These are phyloP conservation scores for Penicillium antarcticum DNA, from an alignment of 495 filamentous ascomycete genomes.

Conservation along the genomic window DNA sequence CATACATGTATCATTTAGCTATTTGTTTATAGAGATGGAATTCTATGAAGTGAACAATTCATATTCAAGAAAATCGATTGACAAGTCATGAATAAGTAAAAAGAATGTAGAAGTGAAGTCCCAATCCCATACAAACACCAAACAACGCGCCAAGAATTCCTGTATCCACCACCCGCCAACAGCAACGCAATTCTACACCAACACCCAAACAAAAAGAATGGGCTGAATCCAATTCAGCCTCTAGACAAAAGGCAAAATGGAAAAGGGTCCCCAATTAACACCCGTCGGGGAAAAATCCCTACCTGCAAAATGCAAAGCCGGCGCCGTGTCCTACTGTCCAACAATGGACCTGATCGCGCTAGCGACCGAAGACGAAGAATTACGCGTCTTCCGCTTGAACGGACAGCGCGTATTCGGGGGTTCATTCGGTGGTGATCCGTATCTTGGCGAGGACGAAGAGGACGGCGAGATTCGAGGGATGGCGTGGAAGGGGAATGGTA, in stretches of 20 bases:
- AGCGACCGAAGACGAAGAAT: constrained; percentile 60
- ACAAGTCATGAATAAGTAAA: not conserved
- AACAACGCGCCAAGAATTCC: constrained; percentile 33
- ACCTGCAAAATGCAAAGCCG: constrained; percentile 51
- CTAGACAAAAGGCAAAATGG: constrained; percentile 16
- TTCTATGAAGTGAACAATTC: not conserved
- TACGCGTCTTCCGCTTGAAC: constrained; percentile 65
- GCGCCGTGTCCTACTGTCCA: constrained; percentile 70
- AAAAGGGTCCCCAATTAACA: constrained; percentile 34
- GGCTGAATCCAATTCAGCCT: constrained; percentile 9
- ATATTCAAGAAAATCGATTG: not conserved
- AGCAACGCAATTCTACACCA: constrained; percentile 1
- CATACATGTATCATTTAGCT: constrained; percentile 7
- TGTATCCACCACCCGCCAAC: constrained; percentile 23
- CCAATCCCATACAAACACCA: constrained; percentile 6
- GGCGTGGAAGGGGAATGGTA: constrained; percentile 80
- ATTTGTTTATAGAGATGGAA: not conserved
- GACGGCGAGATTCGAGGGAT: constrained; percentile 54
- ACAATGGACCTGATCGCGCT: constrained; percentile 76
- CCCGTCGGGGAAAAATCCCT: constrained; percentile 56
- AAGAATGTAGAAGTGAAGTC: not conserved
- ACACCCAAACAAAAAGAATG: constrained; percentile 10
- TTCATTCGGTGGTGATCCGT: constrained; percentile 45
- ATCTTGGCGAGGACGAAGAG: constrained; percentile 46
- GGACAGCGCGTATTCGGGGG: constrained; percentile 65